These are phyloP conservation scores for Puya raimondii DNA, from an alignment of 176 grass and related monocot genomes.

Conservation along the genomic window DNA sequence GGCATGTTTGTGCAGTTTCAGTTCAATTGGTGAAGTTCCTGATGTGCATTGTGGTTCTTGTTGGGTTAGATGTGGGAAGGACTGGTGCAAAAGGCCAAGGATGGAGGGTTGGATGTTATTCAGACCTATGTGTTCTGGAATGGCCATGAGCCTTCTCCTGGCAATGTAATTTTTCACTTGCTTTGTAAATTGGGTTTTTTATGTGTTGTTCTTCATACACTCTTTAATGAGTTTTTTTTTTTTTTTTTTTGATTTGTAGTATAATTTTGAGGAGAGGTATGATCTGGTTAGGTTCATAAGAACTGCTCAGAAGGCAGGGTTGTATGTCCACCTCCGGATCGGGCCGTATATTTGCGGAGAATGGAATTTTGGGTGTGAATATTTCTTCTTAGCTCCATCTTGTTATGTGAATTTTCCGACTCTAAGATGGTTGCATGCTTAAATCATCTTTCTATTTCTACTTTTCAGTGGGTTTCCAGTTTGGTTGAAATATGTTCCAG, in stretches of 20 bases:
- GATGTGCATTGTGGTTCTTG: conserved; percentile 4
- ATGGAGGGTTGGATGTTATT: conserved; percentile 92
- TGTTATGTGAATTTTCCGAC: conserved; percentile 11
- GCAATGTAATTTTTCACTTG: conserved; percentile 48
- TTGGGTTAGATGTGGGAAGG: conserved; percentile 88
- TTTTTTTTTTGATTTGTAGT: conserved; percentile 43
- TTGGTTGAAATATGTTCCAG: conserved; percentile 97
- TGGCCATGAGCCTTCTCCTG: conserved; percentile 82
- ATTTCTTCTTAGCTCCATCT: conserved; percentile 5
- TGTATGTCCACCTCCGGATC: conserved; percentile 94
- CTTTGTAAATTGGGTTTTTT: neutral
- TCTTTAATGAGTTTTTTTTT: conserved; percentile 17
- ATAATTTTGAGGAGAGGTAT: conserved; percentile 95
- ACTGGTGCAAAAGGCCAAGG: conserved; percentile 86
- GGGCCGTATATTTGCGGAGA: conserved; percentile 97
- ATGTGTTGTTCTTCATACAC: neutral
- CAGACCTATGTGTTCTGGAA: conserved; percentile 99
- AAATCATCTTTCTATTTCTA: conserved; percentile 4
- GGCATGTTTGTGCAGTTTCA: neutral
- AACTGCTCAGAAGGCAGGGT: conserved; percentile 67
- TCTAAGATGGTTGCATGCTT: neutral
- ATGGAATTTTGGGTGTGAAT: conserved; percentile 94
- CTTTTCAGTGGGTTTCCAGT: conserved; percentile 83
- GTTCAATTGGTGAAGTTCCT: neutral
- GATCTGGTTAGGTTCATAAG: conserved; percentile 96